phyloP scores from a whole-genome alignment of 805 yeast genomes.

The Wilhelminamyces savonicus region DNA sequence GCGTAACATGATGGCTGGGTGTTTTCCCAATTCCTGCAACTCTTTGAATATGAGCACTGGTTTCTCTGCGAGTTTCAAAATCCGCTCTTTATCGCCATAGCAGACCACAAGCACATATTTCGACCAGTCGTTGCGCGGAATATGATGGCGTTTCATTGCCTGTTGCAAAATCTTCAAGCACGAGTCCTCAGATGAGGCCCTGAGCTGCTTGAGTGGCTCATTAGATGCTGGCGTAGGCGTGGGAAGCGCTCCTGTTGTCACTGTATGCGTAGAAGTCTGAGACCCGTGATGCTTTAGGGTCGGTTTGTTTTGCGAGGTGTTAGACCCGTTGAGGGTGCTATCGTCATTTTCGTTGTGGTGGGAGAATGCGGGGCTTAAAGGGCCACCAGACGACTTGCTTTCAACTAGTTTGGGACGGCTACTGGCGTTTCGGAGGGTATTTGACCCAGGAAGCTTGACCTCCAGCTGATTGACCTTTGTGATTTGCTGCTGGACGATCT shows the following conservation, averaged over 20 bases:
- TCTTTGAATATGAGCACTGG: constrained; percentile 85
- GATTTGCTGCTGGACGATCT: constrained; percentile 23
- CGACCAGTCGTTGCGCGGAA: constrained; percentile 76
- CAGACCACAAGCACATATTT: constrained; percentile 85
- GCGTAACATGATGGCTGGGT: constrained; percentile 89
- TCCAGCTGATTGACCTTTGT: constrained; percentile 12
- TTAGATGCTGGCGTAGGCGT: constrained; percentile 10
- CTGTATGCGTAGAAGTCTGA: too few species aligned
- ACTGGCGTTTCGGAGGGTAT: too few species aligned
- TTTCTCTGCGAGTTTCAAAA: constrained; percentile 75
- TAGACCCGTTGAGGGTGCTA: too few species aligned
- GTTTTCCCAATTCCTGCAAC: constrained; percentile 75
- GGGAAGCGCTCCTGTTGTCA: too few species aligned
- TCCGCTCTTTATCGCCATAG: constrained; percentile 85
- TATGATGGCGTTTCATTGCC: constrained; percentile 79
- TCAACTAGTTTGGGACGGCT: constrained; percentile 18
- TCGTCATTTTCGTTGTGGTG: too few species aligned
- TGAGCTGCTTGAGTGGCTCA: constrained; percentile 76
- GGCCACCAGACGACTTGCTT: constrained; percentile 10
- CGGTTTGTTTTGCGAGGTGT: too few species aligned
- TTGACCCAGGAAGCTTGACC: constrained; percentile 5
- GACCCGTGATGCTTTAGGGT: too few species aligned
- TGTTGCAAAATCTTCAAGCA: constrained; percentile 82
- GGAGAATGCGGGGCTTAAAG: not conserved
- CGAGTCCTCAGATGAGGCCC: constrained; percentile 88